Evolutionary conservation across 345 rosid genomes (phyloP).

Genomic region (Fremontodendron californicum): DNA sequence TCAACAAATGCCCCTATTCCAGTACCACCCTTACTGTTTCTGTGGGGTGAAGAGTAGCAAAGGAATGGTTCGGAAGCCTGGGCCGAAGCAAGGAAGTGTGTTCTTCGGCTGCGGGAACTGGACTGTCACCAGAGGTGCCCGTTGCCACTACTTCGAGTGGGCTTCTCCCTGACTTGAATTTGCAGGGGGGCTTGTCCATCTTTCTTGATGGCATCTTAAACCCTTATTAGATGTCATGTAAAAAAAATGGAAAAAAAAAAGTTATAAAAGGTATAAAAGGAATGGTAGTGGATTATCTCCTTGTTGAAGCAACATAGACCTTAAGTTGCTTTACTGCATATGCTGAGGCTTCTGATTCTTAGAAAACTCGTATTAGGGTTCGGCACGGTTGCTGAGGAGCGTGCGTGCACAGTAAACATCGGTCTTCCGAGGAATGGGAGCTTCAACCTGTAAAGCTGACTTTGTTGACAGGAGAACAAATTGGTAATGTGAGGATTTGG

Average conservation of each 20-base stretch:
- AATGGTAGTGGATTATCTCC: constrained; percentile 20
- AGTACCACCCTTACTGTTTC: constrained; percentile 36
- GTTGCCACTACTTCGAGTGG: constrained; percentile 49
- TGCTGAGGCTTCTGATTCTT: constrained; percentile 15
- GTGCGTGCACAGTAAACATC: background rate
- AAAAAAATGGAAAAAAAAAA: background rate
- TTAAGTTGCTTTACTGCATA: constrained; percentile 4
- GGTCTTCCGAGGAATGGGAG: background rate
- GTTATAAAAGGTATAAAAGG: background rate
- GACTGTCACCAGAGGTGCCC: constrained; percentile 42
- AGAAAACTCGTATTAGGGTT: background rate
- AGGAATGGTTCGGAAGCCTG: constrained; percentile 45
- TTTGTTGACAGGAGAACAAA: constrained; percentile 22
- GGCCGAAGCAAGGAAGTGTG: constrained; percentile 43
- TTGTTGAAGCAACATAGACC: constrained; percentile 16
- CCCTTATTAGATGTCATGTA: constrained; percentile 2
- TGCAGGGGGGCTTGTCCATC: background rate
- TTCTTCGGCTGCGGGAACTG: constrained; percentile 58
- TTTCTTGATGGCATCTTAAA: background rate
- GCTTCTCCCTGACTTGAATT: constrained; percentile 25
- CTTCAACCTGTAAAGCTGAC: constrained; percentile 26
- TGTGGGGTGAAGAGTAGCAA: constrained; percentile 51
- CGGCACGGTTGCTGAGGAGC: background rate
- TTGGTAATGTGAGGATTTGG: constrained; percentile 6
- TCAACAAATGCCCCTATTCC: constrained; percentile 20